phyloP scores from a whole-genome alignment of 148 eudicot genomes.

The Fagopyrum homotropicum region DNA sequence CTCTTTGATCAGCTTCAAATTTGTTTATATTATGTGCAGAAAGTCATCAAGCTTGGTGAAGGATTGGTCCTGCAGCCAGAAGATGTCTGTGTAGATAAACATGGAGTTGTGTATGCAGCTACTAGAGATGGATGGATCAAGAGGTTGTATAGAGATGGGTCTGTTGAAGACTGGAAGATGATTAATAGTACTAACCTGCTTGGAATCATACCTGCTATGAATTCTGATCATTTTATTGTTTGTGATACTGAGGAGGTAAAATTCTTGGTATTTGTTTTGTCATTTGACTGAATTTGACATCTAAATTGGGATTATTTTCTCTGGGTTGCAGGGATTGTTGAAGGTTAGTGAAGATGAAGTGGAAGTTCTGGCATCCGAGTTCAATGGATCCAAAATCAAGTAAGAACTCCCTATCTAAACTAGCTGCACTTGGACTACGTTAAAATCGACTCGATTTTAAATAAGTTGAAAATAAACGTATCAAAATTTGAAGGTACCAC shows the following conservation, averaged over 20 bases:
- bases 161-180: conserved; percentile 58
- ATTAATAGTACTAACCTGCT: conserved; percentile 38
- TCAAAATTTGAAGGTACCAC: too few species aligned
- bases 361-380: conserved; percentile 42
- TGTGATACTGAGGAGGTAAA: conserved; percentile 61
- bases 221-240: conserved; percentile 39
- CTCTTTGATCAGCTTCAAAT: background rate
- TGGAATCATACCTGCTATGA: conserved; percentile 38
- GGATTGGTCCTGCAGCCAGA: conserved; percentile 56
- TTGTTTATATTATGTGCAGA: conserved; percentile 20
- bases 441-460: too few species aligned
- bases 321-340: conserved; percentile 58
- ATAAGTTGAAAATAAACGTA: too few species aligned
- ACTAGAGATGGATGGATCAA: conserved; percentile 84
- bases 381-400: conserved; percentile 55
- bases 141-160: conserved; percentile 56
- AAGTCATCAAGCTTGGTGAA: conserved; percentile 66
- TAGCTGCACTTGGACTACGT: background rate
- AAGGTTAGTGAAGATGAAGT: conserved; percentile 67
- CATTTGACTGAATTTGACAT: background rate
- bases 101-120: conserved; percentile 66
- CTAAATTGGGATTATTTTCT: background rate
- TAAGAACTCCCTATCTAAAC: conserved; percentile 11
- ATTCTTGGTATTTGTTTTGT: background rate
- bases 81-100: conserved; percentile 54